Percentiles rank a stretch among this genome's conserved stretches.
These are phyloP conservation scores for Isoetes taiwanensis DNA, from an alignment of 75 land plant genomes.

Conservation along the genomic window DNA sequence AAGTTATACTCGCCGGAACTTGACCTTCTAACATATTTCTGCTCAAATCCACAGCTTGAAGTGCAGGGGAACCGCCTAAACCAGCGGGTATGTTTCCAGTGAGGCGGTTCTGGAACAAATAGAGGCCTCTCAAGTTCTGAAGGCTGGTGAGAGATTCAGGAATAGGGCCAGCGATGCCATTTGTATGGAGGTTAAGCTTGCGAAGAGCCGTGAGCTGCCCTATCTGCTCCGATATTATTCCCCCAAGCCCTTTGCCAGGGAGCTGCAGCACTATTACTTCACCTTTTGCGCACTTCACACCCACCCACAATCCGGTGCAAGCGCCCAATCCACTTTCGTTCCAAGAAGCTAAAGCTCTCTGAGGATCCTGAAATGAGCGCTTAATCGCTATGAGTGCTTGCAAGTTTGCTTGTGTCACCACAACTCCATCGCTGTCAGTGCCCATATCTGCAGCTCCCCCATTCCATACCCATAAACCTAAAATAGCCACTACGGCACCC, in stretches of 20 bases:
- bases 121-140: conserved; percentile 50
- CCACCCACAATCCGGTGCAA: conserved; percentile 76
- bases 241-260: conserved; percentile 64
- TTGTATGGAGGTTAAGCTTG: conserved; percentile 80
- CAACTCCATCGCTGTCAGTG: no score
- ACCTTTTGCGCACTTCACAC: conserved; percentile 71
- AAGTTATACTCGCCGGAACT: conserved; percentile 19
- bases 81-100: conserved; percentile 48
- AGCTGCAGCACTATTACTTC: conserved; percentile 70
- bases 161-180: conserved; percentile 41
- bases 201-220: conserved; percentile 60
- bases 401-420: conserved; percentile 22
- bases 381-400: conserved; percentile 53
- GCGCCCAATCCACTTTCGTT: conserved; percentile 53
- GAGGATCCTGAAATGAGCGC: conserved; percentile 36
- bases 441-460: no score
- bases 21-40: conserved; percentile 38
- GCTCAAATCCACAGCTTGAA: conserved; percentile 61
- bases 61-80: conserved; percentile 5
- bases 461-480: no score
- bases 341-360: conserved; percentile 54
- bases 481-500: no score
- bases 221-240: conserved; percentile 44
- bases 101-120: conserved; percentile 61
- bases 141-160: conserved; percentile 55